Conservation (phyloP, 148 eudicot species). For the Arbutus unedo region DNA sequence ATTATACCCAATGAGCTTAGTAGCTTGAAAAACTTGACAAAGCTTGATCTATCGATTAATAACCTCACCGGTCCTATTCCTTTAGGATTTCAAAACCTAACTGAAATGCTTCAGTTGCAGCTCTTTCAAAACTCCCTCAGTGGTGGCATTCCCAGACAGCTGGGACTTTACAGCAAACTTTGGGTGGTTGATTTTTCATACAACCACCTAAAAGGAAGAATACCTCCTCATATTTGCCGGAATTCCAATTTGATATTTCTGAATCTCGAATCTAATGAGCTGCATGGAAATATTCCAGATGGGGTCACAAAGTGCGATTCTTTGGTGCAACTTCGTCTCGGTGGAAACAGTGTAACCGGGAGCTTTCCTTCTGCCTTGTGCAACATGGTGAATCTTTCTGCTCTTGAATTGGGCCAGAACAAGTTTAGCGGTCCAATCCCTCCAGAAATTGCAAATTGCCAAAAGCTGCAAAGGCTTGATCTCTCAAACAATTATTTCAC, state of each 20-base stretch:
- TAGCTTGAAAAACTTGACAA: slow-evolving; percentile 55
- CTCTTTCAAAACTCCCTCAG: slow-evolving; percentile 64
- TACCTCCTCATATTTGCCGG: slow-evolving; percentile 65
- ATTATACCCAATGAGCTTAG: slow-evolving; percentile 65
- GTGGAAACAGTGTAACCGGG: slow-evolving; percentile 57
- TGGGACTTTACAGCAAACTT: slow-evolving; percentile 61
- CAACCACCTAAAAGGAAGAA: slow-evolving; percentile 66
- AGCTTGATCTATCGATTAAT: slow-evolving; percentile 87
- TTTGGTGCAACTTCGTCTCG: slow-evolving; percentile 69
- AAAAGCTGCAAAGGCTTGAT: slow-evolving; percentile 73
- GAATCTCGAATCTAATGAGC: slow-evolving; percentile 53
- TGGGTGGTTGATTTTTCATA: slow-evolving; percentile 92
- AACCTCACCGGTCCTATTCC: slow-evolving; percentile 79
- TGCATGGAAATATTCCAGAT: slow-evolving; percentile 70
- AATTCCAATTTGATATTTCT: slow-evolving; percentile 64
- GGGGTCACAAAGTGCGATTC: slow-evolving; percentile 62
- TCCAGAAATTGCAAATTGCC: slow-evolving; percentile 59
- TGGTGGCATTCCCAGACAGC: slow-evolving; percentile 69
- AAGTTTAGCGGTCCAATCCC: slow-evolving; percentile 76
- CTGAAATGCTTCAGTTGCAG: slow-evolving; percentile 61
- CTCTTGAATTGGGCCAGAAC: slow-evolving; percentile 78
- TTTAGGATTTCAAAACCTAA: slow-evolving; percentile 66
- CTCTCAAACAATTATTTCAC: slow-evolving; percentile 70
- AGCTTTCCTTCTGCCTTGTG: slow-evolving; percentile 74
- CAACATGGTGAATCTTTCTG: slow-evolving; percentile 66